Base-by-base conservation (phyloP, 192 early-diverging fungal genomes). In the Oehlia diaphana region DNA sequence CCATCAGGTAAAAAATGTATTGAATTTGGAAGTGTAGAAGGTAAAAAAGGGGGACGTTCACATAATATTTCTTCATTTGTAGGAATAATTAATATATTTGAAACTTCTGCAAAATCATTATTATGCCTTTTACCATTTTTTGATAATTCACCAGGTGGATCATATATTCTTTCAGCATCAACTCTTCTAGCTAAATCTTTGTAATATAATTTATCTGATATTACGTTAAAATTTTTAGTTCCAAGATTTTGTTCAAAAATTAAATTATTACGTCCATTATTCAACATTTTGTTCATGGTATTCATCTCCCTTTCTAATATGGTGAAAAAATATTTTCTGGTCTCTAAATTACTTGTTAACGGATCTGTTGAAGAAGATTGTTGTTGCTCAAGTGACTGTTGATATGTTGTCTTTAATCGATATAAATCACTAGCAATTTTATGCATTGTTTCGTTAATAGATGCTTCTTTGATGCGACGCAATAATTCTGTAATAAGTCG, bases 1-100 rank as follows among this genome's bases (percentile, higher is more conserved):
- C 90, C 91, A 47, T 50, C 50, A 9, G 81, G 77, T 2, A 90
- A 64, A 74, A 86, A 89, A 79, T 90, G 88, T 9, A 83, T 84
- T 2, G 83, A 69, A 42, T 81, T 77, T 3, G 0, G 76, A 70
- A 19, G 79, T 39, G 83, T 42, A 42, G 7, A 84, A 2, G 91
- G 91, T 28, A 92, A 73, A 76, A 84, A 86, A 0, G 90, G 88
- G 8, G 31, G 21, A 9, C 81, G 73, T 3, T 16, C 23, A 50
- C 80, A 80, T 23, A 79, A 42, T 31, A 91, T 87, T 72, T 92
- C 91, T 4, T 81, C 58, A 49, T 81, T 72, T 4, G 91, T 90
- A 19, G 91, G 91, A 13, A 91, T 82, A 12, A 92, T 78, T 3
- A 62, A 71, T 47, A 92, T 88, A 2, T 87, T 39, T 2, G 76